Evolutionary conservation across 768 basidiomycete genomes (phyloP), one percentile per base, ranked within the genome.

Genomic region (Tricholoma saponaceum): DNA sequence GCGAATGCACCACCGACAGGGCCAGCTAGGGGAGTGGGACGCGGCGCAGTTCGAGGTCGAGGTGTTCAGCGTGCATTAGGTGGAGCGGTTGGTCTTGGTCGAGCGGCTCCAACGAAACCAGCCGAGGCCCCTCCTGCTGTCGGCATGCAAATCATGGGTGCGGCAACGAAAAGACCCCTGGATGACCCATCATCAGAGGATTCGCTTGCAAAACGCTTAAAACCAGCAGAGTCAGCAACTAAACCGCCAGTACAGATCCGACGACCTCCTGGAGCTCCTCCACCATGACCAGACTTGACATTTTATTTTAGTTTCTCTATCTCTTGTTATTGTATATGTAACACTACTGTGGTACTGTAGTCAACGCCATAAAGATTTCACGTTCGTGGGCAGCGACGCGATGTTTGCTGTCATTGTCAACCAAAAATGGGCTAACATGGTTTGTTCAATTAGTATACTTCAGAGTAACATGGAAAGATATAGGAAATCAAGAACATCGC

Each of bases 201-300:
- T 63, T 81, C 85, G 9, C 72, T 89, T 30, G 84, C 81, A 0
- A 89, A 90, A 65, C 82, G 88, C 44, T 59, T 87, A 53, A 89
- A 86, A 66, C 83, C 83, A 50, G 81, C 83, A 44, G 76, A 78
- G 32, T 59, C 65, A 43, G 43, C 57, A 18, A 5, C 57, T 18
- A 66, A 60, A 58, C 62, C 62, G 3, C 64, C 64, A 43, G 62
- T 66, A 25, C 60, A 55, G 37, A 50, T 66, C 4, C 60, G 64
- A 16, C 60, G 64, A 8, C 64, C 64, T 37, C 60, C 57, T 41
- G 60, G 54, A 43, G 51, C 61, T 58, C 39, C 81, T 76, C 81
- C 80, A 60, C 82, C 79, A 61, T 81, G 80, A 22, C 76, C n/a
- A 63, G 25, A 75, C 57, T 32, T 70, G 51, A 26, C 32, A 26